Base-by-base conservation (phyloP, 331 rosid genomes). In the Pyracantha coccinea region DNA sequence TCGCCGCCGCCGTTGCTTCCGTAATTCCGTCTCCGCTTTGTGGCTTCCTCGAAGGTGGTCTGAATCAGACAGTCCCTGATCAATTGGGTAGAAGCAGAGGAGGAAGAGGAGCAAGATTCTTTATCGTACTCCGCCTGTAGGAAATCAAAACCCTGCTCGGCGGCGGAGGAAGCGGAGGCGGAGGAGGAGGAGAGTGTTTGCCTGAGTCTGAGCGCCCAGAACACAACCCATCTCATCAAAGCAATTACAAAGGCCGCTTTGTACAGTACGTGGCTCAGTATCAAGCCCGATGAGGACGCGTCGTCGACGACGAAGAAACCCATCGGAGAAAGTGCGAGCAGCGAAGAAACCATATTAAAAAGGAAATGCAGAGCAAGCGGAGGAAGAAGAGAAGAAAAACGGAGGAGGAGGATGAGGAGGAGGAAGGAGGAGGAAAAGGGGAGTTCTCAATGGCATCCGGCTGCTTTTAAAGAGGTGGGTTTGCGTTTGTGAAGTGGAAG, bases 181-280 rank as follows among this genome's bases (percentile, higher is more conserved):
- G n/a, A n/a, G 1, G 35, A 7, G 20, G 60, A n/a, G 0, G 28
- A 41, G 29, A 75, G 65, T 55, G 84, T 77, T 14, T 71, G 68
- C 16, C 81, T 75, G 68, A 83, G 9, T 53, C 72, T 81, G 55
- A 74, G 58, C 24, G 73, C 79, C 73, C 91, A 91, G 71, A 81
- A 86, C 11, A 86, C 45, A 12, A 80, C 76, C 85, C 91, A 91
- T 89, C 96, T 88, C 4, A 88, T 47, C 19, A 89, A 17, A 6
- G 97, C 93, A 27, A 91, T 78, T 33, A 82, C 72, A 11, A 91
- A 80, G 50, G 97, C 97, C 13, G 83, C 83, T 47, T 89, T 89
- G 55, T 87, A 89, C 23, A 91, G 55, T 13, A 86, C 76, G 19
- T 91, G 90, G 10, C 90, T 81, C 53, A 85, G 32, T 6, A 86